Percentiles rank a stretch among this genome's conserved stretches.
Evolutionary conservation across 371 early-diverging fungal species (phyloP).

Genomic region (Globomyces sp.): DNA sequence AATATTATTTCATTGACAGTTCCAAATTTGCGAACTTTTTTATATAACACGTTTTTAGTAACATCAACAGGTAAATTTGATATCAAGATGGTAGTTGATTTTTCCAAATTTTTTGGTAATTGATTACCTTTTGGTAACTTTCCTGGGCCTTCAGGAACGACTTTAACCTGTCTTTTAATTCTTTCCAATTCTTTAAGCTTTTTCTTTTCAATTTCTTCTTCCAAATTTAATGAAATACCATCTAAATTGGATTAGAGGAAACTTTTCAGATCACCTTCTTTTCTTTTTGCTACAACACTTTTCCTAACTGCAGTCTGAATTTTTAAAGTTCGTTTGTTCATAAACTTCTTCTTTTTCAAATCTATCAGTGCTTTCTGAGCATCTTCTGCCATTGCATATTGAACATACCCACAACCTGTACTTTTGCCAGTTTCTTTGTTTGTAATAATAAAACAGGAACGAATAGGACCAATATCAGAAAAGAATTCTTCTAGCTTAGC

Average conservation of each 20-base stretch:
- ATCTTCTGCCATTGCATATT: constrained; percentile 85
- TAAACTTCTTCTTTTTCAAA: constrained; percentile 66
- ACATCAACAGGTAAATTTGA: constrained; percentile 40
- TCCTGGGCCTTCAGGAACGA: neutral
- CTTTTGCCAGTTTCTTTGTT: constrained; percentile 8
- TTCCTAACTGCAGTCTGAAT: constrained; percentile 77
- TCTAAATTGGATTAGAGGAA: no score
- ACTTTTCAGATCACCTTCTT: constrained; percentile 21
- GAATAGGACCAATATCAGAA: constrained; percentile 82
- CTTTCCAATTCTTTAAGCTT: neutral
- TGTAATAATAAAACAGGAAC: constrained; percentile 83
- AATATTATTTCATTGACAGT: constrained; percentile 59
- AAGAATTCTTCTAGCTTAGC: constrained; percentile 84
- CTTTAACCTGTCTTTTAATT: constrained; percentile 1
- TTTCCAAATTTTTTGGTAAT: neutral
- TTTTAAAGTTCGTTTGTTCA: constrained; percentile 57
- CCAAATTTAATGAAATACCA: constrained; percentile 3
- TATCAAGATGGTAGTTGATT: constrained; percentile 18
- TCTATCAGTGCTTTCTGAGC: constrained; percentile 68
- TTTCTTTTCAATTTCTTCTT: neutral
- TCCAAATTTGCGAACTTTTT: constrained; percentile 67
- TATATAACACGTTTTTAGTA: constrained; percentile 65
- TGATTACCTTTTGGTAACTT: neutral
- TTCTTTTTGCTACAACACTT: constrained; percentile 28
- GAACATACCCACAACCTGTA: constrained; percentile 87